Evolutionary conservation across 371 early-diverging fungal genomes (phyloP).

Genomic region (Mucor lusitanicus): DNA sequence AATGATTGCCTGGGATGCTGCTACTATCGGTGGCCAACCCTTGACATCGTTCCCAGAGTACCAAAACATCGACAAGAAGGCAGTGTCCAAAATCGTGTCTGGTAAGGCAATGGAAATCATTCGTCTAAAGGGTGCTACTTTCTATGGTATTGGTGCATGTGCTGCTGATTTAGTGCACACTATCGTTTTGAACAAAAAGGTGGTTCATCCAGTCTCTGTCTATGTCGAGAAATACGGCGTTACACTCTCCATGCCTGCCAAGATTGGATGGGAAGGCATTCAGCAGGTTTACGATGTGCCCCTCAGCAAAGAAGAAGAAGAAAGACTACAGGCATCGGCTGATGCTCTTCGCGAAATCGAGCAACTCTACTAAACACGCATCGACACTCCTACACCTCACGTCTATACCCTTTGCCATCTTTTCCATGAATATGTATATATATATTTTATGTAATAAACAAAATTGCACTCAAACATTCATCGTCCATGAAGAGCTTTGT

Average conservation of each 20-base stretch:
- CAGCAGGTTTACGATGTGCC: conserved; percentile 65
- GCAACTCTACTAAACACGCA: conserved; percentile 8
- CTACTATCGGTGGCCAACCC: conserved; percentile 74
- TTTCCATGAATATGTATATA: not conserved
- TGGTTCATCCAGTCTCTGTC: conserved; percentile 69
- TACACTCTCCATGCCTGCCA: conserved; percentile 73
- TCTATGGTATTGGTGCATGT: conserved; percentile 87
- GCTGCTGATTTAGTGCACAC: conserved; percentile 71
- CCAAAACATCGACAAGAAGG: conserved; percentile 51
- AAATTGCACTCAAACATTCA: not conserved
- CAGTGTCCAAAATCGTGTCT: conserved; percentile 57
- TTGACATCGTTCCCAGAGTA: conserved; percentile 67
- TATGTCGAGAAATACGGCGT: conserved; percentile 63
- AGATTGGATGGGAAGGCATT: conserved; percentile 73
- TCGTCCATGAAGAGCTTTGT: not conserved
- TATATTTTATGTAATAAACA: not conserved
- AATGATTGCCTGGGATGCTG: conserved; percentile 81
- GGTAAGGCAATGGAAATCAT: conserved; percentile 87
- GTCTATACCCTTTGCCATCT: not conserved
- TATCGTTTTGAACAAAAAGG: conserved; percentile 65
- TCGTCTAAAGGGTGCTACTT: conserved; percentile 83
- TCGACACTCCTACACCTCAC: not conserved
- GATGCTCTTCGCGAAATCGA: conserved; percentile 45
- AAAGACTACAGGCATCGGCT: conserved; percentile 47
- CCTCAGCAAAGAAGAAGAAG: conserved; percentile 57